A percentile compares a stretch with the other conserved stretches of the same genome.
Conservation (phyloP, 345 rosid species). For the Pistacia integerrima region DNA sequence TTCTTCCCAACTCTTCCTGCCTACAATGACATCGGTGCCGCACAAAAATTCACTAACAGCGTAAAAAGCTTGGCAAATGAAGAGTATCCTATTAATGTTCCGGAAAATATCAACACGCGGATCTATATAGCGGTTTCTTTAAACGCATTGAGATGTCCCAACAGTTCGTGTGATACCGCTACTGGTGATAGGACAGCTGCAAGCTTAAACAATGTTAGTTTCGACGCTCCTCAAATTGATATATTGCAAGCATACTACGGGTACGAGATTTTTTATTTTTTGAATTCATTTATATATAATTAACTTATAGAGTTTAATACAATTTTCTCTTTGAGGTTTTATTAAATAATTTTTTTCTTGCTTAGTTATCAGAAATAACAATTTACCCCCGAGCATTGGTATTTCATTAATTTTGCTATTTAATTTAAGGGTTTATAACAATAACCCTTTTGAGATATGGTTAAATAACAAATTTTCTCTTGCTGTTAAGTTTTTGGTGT, state of each 20-base stretch:
- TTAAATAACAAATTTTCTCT: no score
- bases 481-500: no score
- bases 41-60: slow-evolving; percentile 11
- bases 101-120: slow-evolving; percentile 16
- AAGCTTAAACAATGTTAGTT: slow-evolving; percentile 53
- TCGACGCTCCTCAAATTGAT: slow-evolving; percentile 24
- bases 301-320: no score
- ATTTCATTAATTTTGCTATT: no score
- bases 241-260: slow-evolving; percentile 42
- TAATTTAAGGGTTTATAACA: no score
- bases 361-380: no score
- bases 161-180: slow-evolving; percentile 1
- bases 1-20: slow-evolving; percentile 34
- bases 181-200: slow-evolving; percentile 25
- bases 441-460: no score
- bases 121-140: slow-evolving; percentile 31
- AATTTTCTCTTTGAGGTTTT: no score
- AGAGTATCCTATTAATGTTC: slow-evolving; percentile 34
- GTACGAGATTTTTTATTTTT: not conserved
- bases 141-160: slow-evolving; percentile 25
- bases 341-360: no score
- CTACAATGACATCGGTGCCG: slow-evolving; percentile 23
- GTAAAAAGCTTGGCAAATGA: slow-evolving; percentile 25
- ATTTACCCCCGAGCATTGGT: no score
- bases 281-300: no score